Evolutionary conservation across 164 flowering plant species (phyloP).

Genomic region (Brasenia schreberi): DNA sequence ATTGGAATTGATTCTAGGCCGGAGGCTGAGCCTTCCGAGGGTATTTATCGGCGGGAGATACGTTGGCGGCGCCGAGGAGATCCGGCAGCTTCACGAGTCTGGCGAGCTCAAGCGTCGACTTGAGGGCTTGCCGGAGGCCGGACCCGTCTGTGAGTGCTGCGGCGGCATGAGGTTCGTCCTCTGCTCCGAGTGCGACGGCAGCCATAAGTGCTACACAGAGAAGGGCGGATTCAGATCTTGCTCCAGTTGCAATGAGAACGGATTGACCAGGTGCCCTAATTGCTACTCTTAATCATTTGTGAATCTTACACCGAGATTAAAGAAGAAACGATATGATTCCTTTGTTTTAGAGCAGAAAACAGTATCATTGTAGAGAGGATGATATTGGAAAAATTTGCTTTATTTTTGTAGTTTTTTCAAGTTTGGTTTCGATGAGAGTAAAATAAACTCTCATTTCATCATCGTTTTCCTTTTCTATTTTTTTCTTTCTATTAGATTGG

Average conservation of each 20-base stretch:
- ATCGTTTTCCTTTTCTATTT: too few species aligned
- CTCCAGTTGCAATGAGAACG: slow-evolving; percentile 38
- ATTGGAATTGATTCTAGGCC: slow-evolving; percentile 29
- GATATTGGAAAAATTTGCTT: too few species aligned
- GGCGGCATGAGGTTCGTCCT: slow-evolving; percentile 47
- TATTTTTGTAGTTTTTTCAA: too few species aligned
- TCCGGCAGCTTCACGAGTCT: slow-evolving; percentile 35
- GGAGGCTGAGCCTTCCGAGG: slow-evolving; percentile 18
- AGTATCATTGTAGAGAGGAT: too few species aligned
- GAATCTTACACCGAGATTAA: background rate
- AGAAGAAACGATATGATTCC: too few species aligned
- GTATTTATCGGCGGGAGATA: slow-evolving; percentile 52
- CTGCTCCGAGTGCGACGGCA: slow-evolving; percentile 42
- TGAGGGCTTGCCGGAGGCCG: slow-evolving; percentile 25
- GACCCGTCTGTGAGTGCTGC: slow-evolving; percentile 27
- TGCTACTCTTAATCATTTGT: slow-evolving; percentile 15
- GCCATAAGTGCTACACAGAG: slow-evolving; percentile 38
- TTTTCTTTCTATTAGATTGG: too few species aligned
- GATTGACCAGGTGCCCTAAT: slow-evolving; percentile 39
- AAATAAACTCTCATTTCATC: too few species aligned
- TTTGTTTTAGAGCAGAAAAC: too few species aligned
- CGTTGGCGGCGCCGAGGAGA: slow-evolving; percentile 63
- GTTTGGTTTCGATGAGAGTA: too few species aligned
- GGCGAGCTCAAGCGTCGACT: slow-evolving; percentile 50
- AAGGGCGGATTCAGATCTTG: slow-evolving; percentile 34